phyloP scores from a whole-genome alignment of 2,329 filamentous ascomycete genomes.

The Hymenoscyphus repandus region DNA sequence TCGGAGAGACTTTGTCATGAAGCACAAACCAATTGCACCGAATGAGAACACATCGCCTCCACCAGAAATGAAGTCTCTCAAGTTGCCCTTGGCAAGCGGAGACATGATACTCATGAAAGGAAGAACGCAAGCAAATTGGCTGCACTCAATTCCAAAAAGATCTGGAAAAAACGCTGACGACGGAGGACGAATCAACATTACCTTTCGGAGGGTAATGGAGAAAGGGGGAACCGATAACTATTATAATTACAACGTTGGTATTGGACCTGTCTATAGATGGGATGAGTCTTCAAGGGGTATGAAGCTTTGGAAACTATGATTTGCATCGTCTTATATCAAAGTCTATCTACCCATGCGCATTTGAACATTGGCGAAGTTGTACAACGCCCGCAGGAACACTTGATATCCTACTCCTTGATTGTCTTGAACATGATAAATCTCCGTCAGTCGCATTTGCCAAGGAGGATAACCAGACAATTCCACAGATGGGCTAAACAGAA shows the following conservation, averaged over 20 bases:
- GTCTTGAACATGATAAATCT: slow-evolving; percentile 79
- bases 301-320: slow-evolving; percentile 24
- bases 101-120: slow-evolving; percentile 80
- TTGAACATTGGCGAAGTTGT: slow-evolving; percentile 79
- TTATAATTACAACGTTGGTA: slow-evolving; percentile 77
- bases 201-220: slow-evolving; percentile 66
- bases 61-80: slow-evolving; percentile 39
- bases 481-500: slow-evolving; percentile 80
- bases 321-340: slow-evolving; percentile 1
- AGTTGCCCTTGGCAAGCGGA: slow-evolving; percentile 55
- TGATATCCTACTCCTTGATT: slow-evolving; percentile 88
- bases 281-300: slow-evolving; percentile 46
- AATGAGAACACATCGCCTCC: slow-evolving; percentile 24
- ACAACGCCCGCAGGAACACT: slow-evolving; percentile 79
- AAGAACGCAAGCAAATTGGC: slow-evolving; percentile 67
- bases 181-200: slow-evolving; percentile 69
- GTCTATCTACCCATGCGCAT: slow-evolving; percentile 59
- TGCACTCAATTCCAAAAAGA: slow-evolving; percentile 74
- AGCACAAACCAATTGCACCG: slow-evolving; percentile 59
- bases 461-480: slow-evolving; percentile 89
- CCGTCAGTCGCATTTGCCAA: slow-evolving; percentile 91
- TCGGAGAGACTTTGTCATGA: slow-evolving; percentile 70
- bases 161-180: slow-evolving; percentile 58
- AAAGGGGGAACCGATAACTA: slow-evolving; percentile 75
- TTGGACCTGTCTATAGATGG: slow-evolving; percentile 65